Evolutionary conservation across 495 filamentous ascomycete genomes (phyloP), one percentile per base, ranked within the genome.

Genomic region (Mycothermus thermophilus): DNA sequence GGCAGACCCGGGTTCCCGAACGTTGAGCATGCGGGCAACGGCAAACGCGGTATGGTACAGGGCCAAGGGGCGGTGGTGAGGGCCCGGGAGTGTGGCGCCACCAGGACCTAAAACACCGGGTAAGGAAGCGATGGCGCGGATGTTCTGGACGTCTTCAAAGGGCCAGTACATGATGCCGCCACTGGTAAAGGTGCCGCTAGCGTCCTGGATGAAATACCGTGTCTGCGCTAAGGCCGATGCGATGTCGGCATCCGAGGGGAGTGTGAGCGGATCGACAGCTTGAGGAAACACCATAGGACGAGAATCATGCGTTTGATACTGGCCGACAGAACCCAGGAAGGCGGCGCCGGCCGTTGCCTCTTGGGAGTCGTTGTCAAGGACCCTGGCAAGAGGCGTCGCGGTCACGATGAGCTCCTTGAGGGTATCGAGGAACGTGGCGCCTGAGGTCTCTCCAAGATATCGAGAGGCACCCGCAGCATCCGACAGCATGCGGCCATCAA

Each of bases 91-190:
- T 15, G 16, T 16, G 12, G 11, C 2, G 11, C 26, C 38, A 8
- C 11, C 32, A 10, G 37, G 30, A 3, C 30, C 16, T 1, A 21
- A 28, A 0, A n/a, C 11, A 2, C 14, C 32, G n/a, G 40, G n/a
- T 8, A 16, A 5, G 4, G 37, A 35, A 11, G 42, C 35, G n/a
- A 32, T 19, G 9, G 38, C 34, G n/a, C 46, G 7, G 10, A 35
- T 40, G 21, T n/a, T 37, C 14, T 31, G 32, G 11, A 34, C n/a
- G 14, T 49, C 35, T 0, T 47, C 34, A 12, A 57, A 40, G 12
- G 57, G 56, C 55, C 57, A 63, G 41, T 42, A 63, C 30, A 54
- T 50, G 27, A 54, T 50, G 33, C 60, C 60, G 30, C 60, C 60
- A 20, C 46, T 47, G 4, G 31, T 10, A 24, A 39, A 50, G 11